Percentiles rank a stretch among this genome's conserved stretches.
Conservation (phyloP, 331 rosid species). For the Malus hybrid region DNA sequence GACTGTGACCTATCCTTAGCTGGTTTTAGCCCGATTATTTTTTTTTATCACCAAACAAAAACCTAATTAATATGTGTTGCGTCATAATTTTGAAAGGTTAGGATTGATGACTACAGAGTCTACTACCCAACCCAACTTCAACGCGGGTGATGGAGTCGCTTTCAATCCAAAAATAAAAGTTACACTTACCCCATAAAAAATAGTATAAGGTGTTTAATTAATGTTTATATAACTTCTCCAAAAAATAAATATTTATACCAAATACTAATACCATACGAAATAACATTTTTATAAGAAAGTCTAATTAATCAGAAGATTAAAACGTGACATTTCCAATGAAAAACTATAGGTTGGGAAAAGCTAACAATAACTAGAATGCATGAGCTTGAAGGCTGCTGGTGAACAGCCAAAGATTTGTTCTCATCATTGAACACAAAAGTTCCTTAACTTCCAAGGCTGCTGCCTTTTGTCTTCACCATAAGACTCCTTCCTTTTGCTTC, state of each 20-base stretch:
- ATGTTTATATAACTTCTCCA: no score
- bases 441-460: constrained; percentile 68
- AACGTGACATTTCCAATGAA: constrained; percentile 34
- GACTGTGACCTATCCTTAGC: neutral
- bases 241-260: neutral
- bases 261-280: neutral
- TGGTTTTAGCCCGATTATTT: neutral
- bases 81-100: neutral
- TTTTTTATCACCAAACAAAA: neutral
- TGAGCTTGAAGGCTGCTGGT: constrained; percentile 1
- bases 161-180: neutral
- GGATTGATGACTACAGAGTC: neutral
- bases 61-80: neutral
- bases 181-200: no score
- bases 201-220: no score
- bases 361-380: constrained; percentile 35
- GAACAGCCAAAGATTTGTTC: constrained; percentile 13
- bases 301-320: constrained; percentile 4
- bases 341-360: constrained; percentile 24
- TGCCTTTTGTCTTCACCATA: constrained; percentile 49
- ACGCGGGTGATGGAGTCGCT: constrained; percentile 9
- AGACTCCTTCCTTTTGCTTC: constrained; percentile 33
- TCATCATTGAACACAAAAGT: neutral
- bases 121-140: neutral
- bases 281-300: neutral